Percentiles rank a stretch among this genome's conserved stretches.
phyloP scores from a whole-genome alignment of 768 basidiomycete species.

The Boletus barrowsii region DNA sequence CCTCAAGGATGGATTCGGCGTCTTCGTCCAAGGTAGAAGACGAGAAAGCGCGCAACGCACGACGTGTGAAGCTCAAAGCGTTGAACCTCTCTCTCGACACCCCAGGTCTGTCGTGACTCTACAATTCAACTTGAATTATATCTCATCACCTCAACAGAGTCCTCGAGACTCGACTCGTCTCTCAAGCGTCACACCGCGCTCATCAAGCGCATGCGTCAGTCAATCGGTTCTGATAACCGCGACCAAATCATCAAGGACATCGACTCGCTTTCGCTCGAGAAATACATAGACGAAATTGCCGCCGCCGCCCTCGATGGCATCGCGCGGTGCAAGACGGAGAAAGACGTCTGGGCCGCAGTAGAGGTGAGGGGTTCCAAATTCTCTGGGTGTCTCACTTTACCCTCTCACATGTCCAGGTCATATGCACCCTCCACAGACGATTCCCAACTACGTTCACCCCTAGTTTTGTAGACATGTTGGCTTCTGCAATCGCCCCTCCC shows the following conservation, averaged over 20 bases:
- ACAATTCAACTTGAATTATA: not conserved
- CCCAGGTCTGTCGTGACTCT: constrained; percentile 40
- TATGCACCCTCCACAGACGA: constrained; percentile 84
- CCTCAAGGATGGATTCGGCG: constrained; percentile 20
- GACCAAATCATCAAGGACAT: constrained; percentile 93
- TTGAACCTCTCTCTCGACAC: constrained; percentile 48
- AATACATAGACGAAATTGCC: constrained; percentile 94
- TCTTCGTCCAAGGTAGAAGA: constrained; percentile 42
- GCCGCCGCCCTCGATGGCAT: constrained; percentile 85
- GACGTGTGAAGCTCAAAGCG: constrained; percentile 57
- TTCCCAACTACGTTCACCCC: constrained; percentile 81
- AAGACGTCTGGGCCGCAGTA: constrained; percentile 87
- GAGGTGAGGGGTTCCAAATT: constrained; percentile 56
- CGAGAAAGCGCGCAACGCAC: constrained; percentile 49
- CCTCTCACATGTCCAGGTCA: constrained; percentile 52
- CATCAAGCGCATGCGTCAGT: constrained; percentile 89
- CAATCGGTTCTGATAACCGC: constrained; percentile 75
- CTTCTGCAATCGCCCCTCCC: constrained; percentile 56
- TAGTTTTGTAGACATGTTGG: constrained; percentile 57
- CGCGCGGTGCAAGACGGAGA: constrained; percentile 84
- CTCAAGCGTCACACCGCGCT: constrained; percentile 94
- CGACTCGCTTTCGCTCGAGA: constrained; percentile 84
- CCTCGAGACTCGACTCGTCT: constrained; percentile 85
- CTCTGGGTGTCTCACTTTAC: not conserved
- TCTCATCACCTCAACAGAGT: constrained; percentile 42